phyloP scores from a whole-genome alignment of 208 protist genomes.

The Strigomonas culicis region DNA sequence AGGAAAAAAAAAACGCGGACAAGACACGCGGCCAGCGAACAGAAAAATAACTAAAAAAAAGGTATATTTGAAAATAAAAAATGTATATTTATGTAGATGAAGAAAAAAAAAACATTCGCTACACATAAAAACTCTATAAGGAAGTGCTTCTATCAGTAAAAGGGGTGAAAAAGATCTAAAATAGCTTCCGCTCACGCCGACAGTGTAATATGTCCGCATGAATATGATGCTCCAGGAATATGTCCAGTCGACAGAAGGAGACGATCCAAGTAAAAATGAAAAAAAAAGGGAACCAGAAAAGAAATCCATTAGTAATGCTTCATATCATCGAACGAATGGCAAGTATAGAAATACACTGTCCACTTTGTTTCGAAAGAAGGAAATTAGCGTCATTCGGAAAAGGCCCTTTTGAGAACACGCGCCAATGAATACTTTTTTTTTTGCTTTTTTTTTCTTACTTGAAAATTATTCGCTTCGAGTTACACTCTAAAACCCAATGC shows the following conservation, averaged over 20 bases:
- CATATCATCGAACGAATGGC: not conserved
- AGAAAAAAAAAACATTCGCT: slow-evolving; percentile 15
- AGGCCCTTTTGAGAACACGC: not conserved
- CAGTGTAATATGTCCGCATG: too few relatives aligned
- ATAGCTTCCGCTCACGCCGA: not conserved
- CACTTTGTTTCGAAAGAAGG: too few relatives aligned
- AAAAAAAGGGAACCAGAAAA: not conserved
- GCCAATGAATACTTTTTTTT: not conserved
- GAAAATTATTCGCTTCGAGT: too few relatives aligned
- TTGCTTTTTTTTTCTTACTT: not conserved
- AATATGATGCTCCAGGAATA: too few relatives aligned
- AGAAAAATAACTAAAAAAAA: slow-evolving; percentile 5
- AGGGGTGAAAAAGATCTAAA: not conserved
- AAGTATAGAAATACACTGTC: not conserved
- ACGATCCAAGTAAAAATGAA: not conserved
- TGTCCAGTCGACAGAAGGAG: too few relatives aligned
- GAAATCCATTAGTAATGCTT: too few relatives aligned
- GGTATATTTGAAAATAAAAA: slow-evolving; percentile 2
- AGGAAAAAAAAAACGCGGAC: slow-evolving; percentile 2
- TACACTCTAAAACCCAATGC: too few relatives aligned
- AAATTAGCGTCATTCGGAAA: not conserved
- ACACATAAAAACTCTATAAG: slow-evolving; percentile 4
- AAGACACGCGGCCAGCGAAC: slow-evolving; percentile 2
- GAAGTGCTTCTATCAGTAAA: slow-evolving; percentile 12
- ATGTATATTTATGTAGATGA: not conserved